phyloP scores from a whole-genome alignment of 2,329 filamentous ascomycete genomes.

The Catunica adiposa region DNA sequence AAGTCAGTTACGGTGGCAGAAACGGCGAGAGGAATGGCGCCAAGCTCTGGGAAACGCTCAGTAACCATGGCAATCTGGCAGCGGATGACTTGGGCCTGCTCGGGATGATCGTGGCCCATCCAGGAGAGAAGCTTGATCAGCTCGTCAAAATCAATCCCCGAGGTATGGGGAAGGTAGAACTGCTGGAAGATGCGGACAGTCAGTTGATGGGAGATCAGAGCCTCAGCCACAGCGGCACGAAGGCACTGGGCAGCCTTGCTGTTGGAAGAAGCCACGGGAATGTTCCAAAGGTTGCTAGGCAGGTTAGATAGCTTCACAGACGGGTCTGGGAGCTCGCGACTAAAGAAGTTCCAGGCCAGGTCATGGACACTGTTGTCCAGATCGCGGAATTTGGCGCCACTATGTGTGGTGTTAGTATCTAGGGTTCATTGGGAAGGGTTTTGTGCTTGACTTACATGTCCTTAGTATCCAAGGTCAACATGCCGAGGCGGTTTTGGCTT shows the following conservation, averaged over 20 bases:
- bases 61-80: slow-evolving; percentile 14
- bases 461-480: slow-evolving; percentile 13
- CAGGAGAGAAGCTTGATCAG: slow-evolving; percentile 11
- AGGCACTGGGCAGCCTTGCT: slow-evolving; percentile 12
- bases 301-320: not conserved
- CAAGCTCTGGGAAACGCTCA: slow-evolving; percentile 10
- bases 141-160: slow-evolving; percentile 9
- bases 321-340: slow-evolving; percentile 8
- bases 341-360: slow-evolving; percentile 14
- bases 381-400: slow-evolving; percentile 14
- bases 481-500: slow-evolving; percentile 11
- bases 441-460: slow-evolving; percentile 9
- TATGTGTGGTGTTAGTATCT: not conserved
- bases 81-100: slow-evolving; percentile 13
- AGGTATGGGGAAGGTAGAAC: slow-evolving; percentile 9
- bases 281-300: not conserved
- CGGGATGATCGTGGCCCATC: slow-evolving; percentile 12
- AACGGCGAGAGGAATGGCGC: not conserved
- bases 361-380: slow-evolving; percentile 14
- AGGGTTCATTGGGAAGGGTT: not conserved
- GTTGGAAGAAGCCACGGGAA: slow-evolving; percentile 11
- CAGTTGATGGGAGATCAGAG: slow-evolving; percentile 11
- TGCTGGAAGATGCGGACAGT: slow-evolving; percentile 12
- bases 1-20: slow-evolving; percentile 5
- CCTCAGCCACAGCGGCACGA: slow-evolving; percentile 11